phyloP scores from a whole-genome alignment of 1,284 basidiomycete genomes.

The Malassezia furfur region DNA sequence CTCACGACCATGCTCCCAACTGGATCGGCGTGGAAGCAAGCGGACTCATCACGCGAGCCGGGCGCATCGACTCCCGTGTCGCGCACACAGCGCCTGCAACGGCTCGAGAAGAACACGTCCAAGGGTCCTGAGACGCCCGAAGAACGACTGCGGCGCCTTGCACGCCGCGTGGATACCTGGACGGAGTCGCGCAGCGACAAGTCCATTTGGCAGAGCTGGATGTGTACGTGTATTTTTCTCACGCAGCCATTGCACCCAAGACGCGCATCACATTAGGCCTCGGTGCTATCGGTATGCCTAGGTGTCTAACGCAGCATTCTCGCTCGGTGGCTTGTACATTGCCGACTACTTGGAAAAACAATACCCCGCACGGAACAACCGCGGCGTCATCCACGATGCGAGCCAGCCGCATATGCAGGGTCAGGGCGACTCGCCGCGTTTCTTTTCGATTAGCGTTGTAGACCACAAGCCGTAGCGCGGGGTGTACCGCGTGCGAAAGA shows the following conservation, averaged over 20 bases:
- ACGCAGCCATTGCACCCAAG: slow-evolving; percentile 14
- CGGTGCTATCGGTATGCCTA: slow-evolving; percentile 5
- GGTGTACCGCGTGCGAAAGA: too few relatives aligned
- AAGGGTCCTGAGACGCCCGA: background rate
- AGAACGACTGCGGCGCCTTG: slow-evolving; percentile 2
- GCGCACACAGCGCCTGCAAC: slow-evolving; percentile 8
- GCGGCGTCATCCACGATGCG: background rate
- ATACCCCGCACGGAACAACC: slow-evolving; percentile 10
- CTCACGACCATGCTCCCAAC: background rate
- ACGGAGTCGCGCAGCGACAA: slow-evolving; percentile 10
- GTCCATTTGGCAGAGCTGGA: slow-evolving; percentile 14
- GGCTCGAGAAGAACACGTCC: background rate
- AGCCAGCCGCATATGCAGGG: background rate
- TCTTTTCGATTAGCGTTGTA: slow-evolving; percentile 18
- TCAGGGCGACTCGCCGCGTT: background rate
- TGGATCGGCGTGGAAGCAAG: background rate
- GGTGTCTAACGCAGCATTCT: background rate
- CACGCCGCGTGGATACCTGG: slow-evolving; percentile 8
- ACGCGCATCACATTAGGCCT: slow-evolving; percentile 13
- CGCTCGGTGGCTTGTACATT: slow-evolving; percentile 11
- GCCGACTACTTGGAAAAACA: slow-evolving; percentile 15
- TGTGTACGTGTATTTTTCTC: slow-evolving; percentile 6
- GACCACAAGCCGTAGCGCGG: slow-evolving; percentile 5
- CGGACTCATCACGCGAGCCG: too few relatives aligned
- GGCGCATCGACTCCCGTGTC: slow-evolving; percentile 1